phyloP scores from a whole-genome alignment of 371 early-diverging fungal genomes.

The Mucor velutinosus region DNA sequence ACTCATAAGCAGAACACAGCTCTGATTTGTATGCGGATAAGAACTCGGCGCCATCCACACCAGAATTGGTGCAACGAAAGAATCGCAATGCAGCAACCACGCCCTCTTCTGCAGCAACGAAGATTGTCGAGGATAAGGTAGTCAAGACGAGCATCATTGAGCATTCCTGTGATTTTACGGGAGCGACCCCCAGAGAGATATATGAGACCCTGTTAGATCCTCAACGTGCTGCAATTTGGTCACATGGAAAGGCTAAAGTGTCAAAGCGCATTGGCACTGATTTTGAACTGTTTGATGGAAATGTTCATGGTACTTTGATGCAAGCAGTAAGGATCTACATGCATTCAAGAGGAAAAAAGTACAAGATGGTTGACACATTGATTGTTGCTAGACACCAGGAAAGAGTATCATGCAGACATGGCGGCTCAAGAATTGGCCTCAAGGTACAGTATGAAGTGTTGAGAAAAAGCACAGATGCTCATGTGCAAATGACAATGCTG shows the following conservation, averaged over 20 bases:
- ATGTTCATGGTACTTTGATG: constrained; percentile 79
- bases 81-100: constrained; percentile 12
- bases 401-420: constrained; percentile 83
- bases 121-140: constrained; percentile 18
- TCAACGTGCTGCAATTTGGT: constrained; percentile 78
- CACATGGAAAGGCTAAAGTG: constrained; percentile 57
- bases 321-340: constrained; percentile 52
- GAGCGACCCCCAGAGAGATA: constrained; percentile 77
- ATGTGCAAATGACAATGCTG: background rate
- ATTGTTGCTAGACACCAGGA: constrained; percentile 37
- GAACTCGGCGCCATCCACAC: constrained; percentile 24
- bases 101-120: constrained; percentile 16
- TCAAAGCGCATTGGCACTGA: constrained; percentile 55
- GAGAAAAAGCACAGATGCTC: background rate
- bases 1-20: constrained; percentile 55
- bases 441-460: constrained; percentile 29
- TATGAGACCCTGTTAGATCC: constrained; percentile 79
- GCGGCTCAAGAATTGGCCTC: constrained; percentile 85
- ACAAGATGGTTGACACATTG: too few relatives aligned
- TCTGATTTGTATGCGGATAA: constrained; percentile 76
- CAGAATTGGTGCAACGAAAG: constrained; percentile 18
- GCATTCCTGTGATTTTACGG: constrained; percentile 80
- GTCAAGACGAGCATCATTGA: constrained; percentile 69
- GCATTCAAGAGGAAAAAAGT: too few relatives aligned
- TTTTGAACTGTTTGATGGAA: constrained; percentile 85